Base-by-base conservation (phyloP, 2,329 filamentous ascomycete genomes). In the Aspergillus persii region DNA sequence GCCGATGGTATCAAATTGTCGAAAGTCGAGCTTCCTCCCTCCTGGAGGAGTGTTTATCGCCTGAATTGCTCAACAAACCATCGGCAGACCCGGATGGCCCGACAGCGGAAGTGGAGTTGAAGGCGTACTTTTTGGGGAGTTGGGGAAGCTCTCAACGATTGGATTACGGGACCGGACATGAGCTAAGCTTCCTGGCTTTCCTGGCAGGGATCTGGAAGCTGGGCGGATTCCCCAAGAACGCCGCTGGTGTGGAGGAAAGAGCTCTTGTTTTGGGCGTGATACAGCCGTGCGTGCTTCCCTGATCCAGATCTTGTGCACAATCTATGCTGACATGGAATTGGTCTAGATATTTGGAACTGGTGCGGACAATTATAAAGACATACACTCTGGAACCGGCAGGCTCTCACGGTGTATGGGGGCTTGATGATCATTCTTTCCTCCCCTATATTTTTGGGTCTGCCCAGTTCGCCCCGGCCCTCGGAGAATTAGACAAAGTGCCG, bases 361-460 rank as follows among this genome's bases (percentile, higher is more conserved):
- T 96, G 50, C 88, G 95, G 44, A 86, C 84, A 47, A 82, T 99
- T 8, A 97, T 99, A 67, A 81, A 91, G 53, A 94, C 88, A 2
- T 99, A 98, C 74, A 97, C 89, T 0, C 85, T 99, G 23, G 95
- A 99, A 72, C 95, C 95, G 3, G 95, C 95, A 5, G 95, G 95
- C 2, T 96, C 94, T 1, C 95, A 98, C 72, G 95, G 95, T 3
- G 95, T 99, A 23, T 99, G 95, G 95, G 95, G 95, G 23, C 83
- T 99, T n/a, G 95, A 99, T 72, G 95, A 99, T 74, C 94, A 99
- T 76, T 93, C 87, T 8, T 98, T 99, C 74, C 76, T 95, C 29
- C 90, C 95, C 0, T 99, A 98, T 75, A 91, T 99, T 58, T 93
- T 98, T 64, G 95, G 95, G 33, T 96, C 93, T 2, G 93, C 95